Conservation (phyloP, 306 rosid genomes). For the Mimosa pudica region DNA sequence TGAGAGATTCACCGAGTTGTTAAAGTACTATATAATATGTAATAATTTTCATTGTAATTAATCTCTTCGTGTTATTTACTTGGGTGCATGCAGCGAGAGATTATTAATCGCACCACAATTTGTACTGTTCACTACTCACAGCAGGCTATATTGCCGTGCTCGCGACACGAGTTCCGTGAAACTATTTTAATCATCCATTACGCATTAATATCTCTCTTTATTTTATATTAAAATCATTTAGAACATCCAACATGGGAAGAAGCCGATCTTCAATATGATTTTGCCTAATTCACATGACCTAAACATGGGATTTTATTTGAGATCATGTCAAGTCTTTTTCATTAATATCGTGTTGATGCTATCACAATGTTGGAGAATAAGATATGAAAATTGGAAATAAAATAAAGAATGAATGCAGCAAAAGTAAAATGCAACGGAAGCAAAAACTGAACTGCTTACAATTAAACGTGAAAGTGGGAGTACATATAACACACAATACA, state of each 20-base stretch:
- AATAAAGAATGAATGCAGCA: no score
- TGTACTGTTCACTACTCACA: not conserved
- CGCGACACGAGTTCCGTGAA: not conserved
- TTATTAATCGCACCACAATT: not conserved
- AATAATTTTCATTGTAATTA: no score
- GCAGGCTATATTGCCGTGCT: not conserved
- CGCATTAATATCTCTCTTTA: not conserved
- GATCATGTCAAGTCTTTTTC: not conserved
- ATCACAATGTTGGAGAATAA: no score
- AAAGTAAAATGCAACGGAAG: no score
- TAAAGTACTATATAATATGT: not conserved
- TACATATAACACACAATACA: no score
- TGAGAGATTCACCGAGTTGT: not conserved
- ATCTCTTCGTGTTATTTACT: not conserved
- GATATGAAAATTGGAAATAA: no score
- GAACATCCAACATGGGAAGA: not conserved
- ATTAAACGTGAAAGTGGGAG: no score
- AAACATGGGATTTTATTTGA: not conserved
- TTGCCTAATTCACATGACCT: not conserved
- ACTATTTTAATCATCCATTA: not conserved
- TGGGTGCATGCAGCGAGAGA: no score
- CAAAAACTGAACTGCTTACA: no score
- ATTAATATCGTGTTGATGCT: not conserved
- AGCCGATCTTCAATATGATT: not conserved
- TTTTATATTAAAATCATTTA: not conserved